Evolutionary conservation across 495 filamentous ascomycete genomes (phyloP), one percentile per base, ranked within the genome.

Genomic region (Usnea hakonensis): DNA sequence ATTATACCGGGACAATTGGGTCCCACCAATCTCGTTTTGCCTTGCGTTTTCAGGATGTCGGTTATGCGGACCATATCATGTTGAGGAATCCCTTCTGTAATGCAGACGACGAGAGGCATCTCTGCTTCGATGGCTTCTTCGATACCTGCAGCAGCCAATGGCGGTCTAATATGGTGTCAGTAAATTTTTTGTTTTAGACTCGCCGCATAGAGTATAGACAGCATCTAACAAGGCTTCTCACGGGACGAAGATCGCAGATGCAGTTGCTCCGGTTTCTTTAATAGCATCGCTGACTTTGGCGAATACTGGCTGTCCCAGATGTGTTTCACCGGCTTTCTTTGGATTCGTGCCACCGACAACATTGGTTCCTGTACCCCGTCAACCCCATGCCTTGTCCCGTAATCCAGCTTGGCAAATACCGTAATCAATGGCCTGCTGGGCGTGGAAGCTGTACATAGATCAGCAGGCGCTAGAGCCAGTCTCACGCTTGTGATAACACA

Each of bases 61-160:
- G 95, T 97, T 72, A 99, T 96, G 74, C 94, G 90, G 69, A 99
- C 91, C 94, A 99, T 99, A 77, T 99, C 94, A 79, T 97, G 92
- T 77, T 97, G 92, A 64, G 92, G 92, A 67, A 97, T 97, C 67
- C 94, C 94, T 80, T 99, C 94, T 48, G 94, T 99, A 72, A 99
- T 99, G 76, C 91, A 96, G 68, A 99, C 94, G 69, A 93, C 87
- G 56, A 99, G 84, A 67, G 88, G 86, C 60, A 99, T 85, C 76
- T 97, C 94, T 70, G 94, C 94, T 64, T 78, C 79, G 73, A 99
- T 86, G 62, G 94, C 95, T 76, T 99, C 94, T 77, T 99, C 94
- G 64, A 99, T 99, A 82, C 92, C 88, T 66, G 84, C 85, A 40
- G 94, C 94, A 58, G 94, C 94, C 57, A 99, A 71, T 60, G 94